phyloP scores from a whole-genome alignment of 345 rosid species.

The Citrus cavaleriei region DNA sequence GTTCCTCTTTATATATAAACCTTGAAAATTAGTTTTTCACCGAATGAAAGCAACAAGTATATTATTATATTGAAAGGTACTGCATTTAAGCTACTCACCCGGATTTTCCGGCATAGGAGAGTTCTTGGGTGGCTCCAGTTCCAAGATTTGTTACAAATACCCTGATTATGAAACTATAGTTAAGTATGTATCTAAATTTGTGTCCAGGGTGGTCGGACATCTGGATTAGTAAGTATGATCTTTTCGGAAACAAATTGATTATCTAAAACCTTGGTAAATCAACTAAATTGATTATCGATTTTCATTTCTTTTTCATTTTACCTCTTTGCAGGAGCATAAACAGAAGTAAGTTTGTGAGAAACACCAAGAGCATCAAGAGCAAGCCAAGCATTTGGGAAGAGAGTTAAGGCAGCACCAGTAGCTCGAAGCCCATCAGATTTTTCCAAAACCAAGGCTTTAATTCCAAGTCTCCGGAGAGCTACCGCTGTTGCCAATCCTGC shows the following conservation, averaged over 20 bases:
- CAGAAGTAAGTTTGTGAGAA: slow-evolving; percentile 30
- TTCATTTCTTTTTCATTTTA: neutral
- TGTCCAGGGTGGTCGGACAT: too few species aligned
- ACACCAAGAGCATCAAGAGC: slow-evolving; percentile 42
- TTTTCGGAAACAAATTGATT: too few species aligned
- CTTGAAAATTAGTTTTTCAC: too few species aligned
- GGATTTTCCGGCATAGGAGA: neutral
- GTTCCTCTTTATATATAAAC: too few species aligned
- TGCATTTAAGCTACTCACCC: neutral
- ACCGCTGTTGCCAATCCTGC: slow-evolving; percentile 39
- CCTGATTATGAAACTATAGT: neutral
- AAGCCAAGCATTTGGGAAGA: slow-evolving; percentile 33
- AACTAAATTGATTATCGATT: neutral
- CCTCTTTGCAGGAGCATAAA: slow-evolving; percentile 15
- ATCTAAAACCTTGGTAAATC: too few species aligned
- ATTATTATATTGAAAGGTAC: too few species aligned
- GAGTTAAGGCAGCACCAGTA: slow-evolving; percentile 29
- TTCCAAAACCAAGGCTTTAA: slow-evolving; percentile 29
- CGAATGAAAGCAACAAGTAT: too few species aligned
- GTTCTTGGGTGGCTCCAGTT: neutral
- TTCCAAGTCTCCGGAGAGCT: slow-evolving; percentile 33
- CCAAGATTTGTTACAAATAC: neutral
- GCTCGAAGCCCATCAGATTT: slow-evolving; percentile 23
- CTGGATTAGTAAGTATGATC: too few species aligned
- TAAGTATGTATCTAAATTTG: too few species aligned